Base-by-base conservation (phyloP, 192 early-diverging fungal genomes). In the Oehlia diaphana region DNA sequence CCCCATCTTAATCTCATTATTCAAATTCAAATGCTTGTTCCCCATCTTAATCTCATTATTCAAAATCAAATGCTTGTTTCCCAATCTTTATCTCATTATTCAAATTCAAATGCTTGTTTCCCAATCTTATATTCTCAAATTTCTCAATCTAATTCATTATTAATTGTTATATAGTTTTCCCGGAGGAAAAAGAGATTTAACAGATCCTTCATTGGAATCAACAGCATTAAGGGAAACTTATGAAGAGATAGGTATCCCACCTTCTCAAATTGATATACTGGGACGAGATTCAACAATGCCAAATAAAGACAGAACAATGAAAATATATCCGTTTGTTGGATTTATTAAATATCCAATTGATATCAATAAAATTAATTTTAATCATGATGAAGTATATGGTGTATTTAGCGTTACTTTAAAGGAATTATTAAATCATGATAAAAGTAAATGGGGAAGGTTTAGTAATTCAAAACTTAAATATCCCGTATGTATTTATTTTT, bases 181-280 rank as follows among this genome's bases (percentile, higher is more conserved):
- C 4, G 93, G 93, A 16, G 93, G 93, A n/a, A 93, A 91, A 81
- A 85, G 84, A 47, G 95, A 95, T 65, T 73, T 79, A 0, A 70
- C 71, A 21, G 96, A 95, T 80, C 31, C 68, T 1, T 86, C 90
- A 5, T 73, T 89, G 12, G 81, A 88, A 47, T 84, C 80, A 28
- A 92, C 96, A 6, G 94, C 94, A 28, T 77, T 97, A 35, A 87
- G 96, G 16, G 96, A 96, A 81, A 93, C 94, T 7, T 50, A 81
- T 33, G 95, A 97, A 78, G 96, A 97, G 81, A 87, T 95, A 14
- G 90, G 88, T 0, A 81, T 96, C 10, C 53, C 47, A 0, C 67
- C 81, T 0, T 74, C 77, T 8, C 28, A 79, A 8, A 83, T 96
- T 0, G 83, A 86, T 9, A 80, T 95, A 9, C 77, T 96, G 4